Evolutionary conservation across 345 rosid species (phyloP).

Genomic region (Triadica sebifera): DNA sequence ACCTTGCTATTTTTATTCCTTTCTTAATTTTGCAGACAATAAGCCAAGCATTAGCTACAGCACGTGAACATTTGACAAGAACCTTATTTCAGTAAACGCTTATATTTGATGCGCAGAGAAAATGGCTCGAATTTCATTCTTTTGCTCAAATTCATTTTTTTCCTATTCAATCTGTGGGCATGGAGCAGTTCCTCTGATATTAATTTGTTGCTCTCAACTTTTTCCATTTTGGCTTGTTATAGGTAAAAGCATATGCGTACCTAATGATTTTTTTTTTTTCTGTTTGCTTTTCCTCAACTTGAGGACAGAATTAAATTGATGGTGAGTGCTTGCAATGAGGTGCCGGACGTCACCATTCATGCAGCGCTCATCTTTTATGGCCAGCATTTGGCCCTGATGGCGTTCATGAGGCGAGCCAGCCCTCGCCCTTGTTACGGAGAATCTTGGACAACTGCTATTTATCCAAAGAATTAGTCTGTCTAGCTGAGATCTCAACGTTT

Average conservation of each 20-base stretch:
- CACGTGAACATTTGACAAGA: slow-evolving; percentile 67
- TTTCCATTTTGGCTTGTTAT: slow-evolving; percentile 4
- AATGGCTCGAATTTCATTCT: neutral
- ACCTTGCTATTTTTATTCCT: neutral
- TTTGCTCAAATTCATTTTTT: neutral
- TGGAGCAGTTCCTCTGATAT: neutral
- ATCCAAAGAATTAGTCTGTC: too few relatives aligned
- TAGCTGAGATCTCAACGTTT: too few relatives aligned
- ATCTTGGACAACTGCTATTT: too few relatives aligned
- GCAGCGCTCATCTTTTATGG: too few relatives aligned
- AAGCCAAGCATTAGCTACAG: slow-evolving; percentile 60
- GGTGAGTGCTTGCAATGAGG: neutral
- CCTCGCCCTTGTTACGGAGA: too few relatives aligned
- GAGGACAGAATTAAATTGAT: neutral
- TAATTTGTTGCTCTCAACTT: neutral
- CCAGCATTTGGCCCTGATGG: too few relatives aligned
- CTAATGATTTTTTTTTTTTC: neutral
- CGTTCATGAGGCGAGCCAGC: too few relatives aligned
- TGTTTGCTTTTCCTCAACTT: neutral
- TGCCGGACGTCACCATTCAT: too few relatives aligned
- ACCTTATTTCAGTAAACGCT: slow-evolving; percentile 41
- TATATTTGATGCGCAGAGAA: neutral
- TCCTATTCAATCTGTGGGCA: neutral
- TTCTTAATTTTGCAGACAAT: slow-evolving; percentile 44
- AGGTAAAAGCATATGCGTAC: neutral